Conservation (phyloP, 2,329 filamentous ascomycete genomes). For the Cladophialophora chaetospira region DNA sequence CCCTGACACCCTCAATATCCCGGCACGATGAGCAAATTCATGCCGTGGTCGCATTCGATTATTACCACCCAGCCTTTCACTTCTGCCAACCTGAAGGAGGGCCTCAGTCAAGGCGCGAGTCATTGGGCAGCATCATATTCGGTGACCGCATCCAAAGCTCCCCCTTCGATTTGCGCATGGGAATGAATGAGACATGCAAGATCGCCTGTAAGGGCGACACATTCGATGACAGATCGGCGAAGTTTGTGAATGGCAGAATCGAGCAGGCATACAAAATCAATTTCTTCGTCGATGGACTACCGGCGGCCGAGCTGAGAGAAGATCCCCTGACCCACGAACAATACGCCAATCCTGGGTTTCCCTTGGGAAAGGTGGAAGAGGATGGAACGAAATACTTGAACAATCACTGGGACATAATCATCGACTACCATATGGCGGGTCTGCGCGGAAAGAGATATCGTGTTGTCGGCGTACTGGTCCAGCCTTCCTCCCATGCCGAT, state of each 20-base stretch:
- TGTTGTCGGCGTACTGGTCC: constrained; percentile 88
- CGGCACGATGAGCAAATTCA: constrained; percentile 77
- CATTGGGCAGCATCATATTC: constrained; percentile 92
- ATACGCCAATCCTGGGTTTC: constrained; percentile 91
- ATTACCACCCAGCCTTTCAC: constrained; percentile 84
- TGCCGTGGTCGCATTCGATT: constrained; percentile 94
- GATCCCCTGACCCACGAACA: constrained; percentile 75
- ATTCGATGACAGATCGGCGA: constrained; percentile 65
- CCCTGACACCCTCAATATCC: constrained; percentile 81
- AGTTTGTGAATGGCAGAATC: constrained; percentile 83
- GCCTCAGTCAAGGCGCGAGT: constrained; percentile 79
- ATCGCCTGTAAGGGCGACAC: constrained; percentile 69
- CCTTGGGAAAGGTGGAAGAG: constrained; percentile 64
- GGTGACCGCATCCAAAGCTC: constrained; percentile 98
- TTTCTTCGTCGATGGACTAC: constrained; percentile 92
- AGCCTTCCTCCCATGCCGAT: constrained; percentile 67
- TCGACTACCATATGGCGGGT: constrained; percentile 82
- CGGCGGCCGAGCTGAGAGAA: constrained; percentile 78
- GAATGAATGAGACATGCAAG: constrained; percentile 83
- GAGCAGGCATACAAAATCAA: constrained; percentile 86
- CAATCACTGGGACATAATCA: constrained; percentile 92
- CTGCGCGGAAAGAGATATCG: constrained; percentile 68
- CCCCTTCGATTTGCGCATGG: constrained; percentile 87
- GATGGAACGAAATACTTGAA: constrained; percentile 67
- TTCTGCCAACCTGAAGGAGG: constrained; percentile 82